Evolutionary conservation across 352 stramenopile genomes (phyloP).

Genomic region (Phytophthora sojae): DNA sequence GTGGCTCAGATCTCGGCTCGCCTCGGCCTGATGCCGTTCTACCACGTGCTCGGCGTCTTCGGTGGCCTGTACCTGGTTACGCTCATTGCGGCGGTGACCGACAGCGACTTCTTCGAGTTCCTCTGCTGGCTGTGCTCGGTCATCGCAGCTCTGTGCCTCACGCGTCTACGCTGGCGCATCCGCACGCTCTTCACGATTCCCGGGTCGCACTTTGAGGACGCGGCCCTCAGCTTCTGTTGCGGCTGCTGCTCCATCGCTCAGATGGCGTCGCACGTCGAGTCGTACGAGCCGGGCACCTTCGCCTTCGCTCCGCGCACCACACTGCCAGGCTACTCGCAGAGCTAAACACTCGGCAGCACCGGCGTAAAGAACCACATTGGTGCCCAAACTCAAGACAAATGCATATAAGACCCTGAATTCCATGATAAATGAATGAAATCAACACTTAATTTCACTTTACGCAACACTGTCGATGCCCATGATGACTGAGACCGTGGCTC

Average conservation of each 20-base stretch:
- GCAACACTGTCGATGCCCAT: background rate
- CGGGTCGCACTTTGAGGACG: slow-evolving; percentile 63
- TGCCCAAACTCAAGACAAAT: background rate
- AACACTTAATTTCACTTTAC: slow-evolving; percentile 20
- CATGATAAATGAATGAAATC: slow-evolving; percentile 27
- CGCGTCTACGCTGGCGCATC: slow-evolving; percentile 66
- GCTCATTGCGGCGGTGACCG: slow-evolving; percentile 39
- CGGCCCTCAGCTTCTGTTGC: slow-evolving; percentile 58
- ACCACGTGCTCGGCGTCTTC: slow-evolving; percentile 60
- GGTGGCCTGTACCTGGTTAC: slow-evolving; percentile 59
- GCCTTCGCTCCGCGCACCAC: slow-evolving; percentile 68
- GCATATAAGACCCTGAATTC: slow-evolving; percentile 4
- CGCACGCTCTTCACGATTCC: slow-evolving; percentile 71
- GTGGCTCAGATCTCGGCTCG: slow-evolving; percentile 73
- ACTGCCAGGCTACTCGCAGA: slow-evolving; percentile 69
- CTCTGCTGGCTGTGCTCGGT: slow-evolving; percentile 52
- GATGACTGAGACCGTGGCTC: background rate
- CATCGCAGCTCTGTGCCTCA: slow-evolving; percentile 47
- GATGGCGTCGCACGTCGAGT: slow-evolving; percentile 84
- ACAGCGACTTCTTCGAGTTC: slow-evolving; percentile 58
- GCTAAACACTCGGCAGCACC: slow-evolving; percentile 27
- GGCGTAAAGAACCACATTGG: no score
- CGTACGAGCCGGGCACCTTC: slow-evolving; percentile 74
- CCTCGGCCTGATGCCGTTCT: slow-evolving; percentile 66
- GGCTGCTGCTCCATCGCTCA: slow-evolving; percentile 81